phyloP scores from a whole-genome alignment of 2,329 filamentous ascomycete genomes.

The Exophiala sp. region DNA sequence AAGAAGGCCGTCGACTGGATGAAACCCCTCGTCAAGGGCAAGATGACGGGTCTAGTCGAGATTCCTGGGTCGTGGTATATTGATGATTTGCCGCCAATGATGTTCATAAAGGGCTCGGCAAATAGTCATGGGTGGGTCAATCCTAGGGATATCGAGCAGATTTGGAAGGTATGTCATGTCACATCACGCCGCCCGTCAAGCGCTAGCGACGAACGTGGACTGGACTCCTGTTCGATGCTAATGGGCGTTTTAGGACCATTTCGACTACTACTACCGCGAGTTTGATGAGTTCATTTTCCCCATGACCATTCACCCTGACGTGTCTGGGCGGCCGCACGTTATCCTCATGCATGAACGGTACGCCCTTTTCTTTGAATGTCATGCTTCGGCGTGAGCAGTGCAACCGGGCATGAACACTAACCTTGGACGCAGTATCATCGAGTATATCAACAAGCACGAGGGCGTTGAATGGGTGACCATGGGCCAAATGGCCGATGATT shows the following conservation, averaged over 20 bases:
- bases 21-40: constrained; percentile 48
- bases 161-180: constrained; percentile 37
- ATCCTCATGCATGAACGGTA: constrained; percentile 65
- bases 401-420: not conserved
- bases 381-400: not conserved
- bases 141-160: constrained; percentile 55
- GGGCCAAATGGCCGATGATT: constrained; percentile 68
- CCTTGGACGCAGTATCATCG: constrained; percentile 52
- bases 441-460: constrained; percentile 63
- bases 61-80: constrained; percentile 46
- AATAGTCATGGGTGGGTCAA: constrained; percentile 60
- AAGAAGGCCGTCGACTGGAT: constrained; percentile 44
- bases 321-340: constrained; percentile 67
- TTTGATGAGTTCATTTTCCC: constrained; percentile 75
- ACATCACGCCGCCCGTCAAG: too few species aligned
- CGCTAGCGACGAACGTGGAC: too few species aligned
- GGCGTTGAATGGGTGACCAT: constrained; percentile 51
- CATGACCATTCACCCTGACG: constrained; percentile 73
- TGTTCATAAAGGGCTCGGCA: constrained; percentile 45
- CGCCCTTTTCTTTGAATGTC: not conserved
- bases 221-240: constrained; percentile 33
- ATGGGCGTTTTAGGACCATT: constrained; percentile 65
- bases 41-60: constrained; percentile 41
- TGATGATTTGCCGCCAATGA: constrained; percentile 42
- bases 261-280: constrained; percentile 69